These are phyloP conservation scores for Terfezia boudieri DNA, from an alignment of 495 filamentous ascomycete species.

Conservation along the genomic window DNA sequence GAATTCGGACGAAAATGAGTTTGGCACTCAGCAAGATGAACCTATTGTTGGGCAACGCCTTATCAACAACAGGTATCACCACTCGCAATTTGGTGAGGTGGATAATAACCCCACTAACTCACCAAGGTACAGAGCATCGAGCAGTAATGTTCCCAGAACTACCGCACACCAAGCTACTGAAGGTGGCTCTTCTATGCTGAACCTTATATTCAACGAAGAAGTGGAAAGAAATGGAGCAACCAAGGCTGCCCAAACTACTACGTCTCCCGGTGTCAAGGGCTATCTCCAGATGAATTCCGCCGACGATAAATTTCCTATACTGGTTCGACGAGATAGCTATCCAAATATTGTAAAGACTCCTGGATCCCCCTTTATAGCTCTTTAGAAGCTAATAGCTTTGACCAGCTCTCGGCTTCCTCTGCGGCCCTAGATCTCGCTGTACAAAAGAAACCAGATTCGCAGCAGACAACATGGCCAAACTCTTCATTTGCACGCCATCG, in stretches of 20 bases:
- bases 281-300: conserved; percentile 50
- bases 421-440: conserved; percentile 62
- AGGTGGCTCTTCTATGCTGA: conserved; percentile 22
- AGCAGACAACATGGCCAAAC: conserved; percentile 37
- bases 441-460: conserved; percentile 39
- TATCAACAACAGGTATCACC: conserved; percentile 23
- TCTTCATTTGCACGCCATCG: conserved; percentile 45
- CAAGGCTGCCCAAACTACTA: conserved; percentile 29
- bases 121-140: neutral
- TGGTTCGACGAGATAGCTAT: conserved; percentile 47
- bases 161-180: conserved; percentile 34
- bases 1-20: conserved; percentile 58
- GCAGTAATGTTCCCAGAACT: neutral
- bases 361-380: conserved; percentile 2
- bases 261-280: conserved; percentile 41
- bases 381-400: conserved; percentile 14
- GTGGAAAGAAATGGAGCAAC: conserved; percentile 31
- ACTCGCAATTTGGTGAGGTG: neutral
- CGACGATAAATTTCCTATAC: conserved; percentile 65
- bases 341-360: conserved; percentile 43
- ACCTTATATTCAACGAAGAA: conserved; percentile 51
- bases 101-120: neutral
- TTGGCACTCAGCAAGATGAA: conserved; percentile 39
- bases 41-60: conserved; percentile 42
- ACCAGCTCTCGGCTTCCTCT: conserved; percentile 57